Percentiles rank a stretch among this genome's conserved stretches.
Evolutionary conservation across 306 rosid species (phyloP).

Genomic region (Sphenostylis stenocarpa): DNA sequence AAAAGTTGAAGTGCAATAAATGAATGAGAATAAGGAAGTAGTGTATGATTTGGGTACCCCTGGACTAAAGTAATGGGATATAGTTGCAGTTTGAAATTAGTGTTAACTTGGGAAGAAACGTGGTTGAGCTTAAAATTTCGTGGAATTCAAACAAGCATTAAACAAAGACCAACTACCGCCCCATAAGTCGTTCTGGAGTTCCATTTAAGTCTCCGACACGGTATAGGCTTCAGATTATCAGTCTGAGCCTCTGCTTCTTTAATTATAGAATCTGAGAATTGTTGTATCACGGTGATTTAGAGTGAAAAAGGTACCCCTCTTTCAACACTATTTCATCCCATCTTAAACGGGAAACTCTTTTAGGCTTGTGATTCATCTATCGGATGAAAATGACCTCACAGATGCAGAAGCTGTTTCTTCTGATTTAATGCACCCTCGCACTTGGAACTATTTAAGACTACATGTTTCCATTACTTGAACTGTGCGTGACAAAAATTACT

Average conservation of each 20-base stretch:
- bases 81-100: slow-evolving; percentile 16
- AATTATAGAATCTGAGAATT: slow-evolving; percentile 29
- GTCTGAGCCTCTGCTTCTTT: slow-evolving; percentile 27
- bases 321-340: slow-evolving; percentile 12
- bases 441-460: slow-evolving; percentile 17
- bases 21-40: slow-evolving; percentile 35
- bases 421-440: background rate
- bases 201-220: slow-evolving; percentile 41
- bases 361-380: background rate
- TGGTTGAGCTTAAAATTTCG: slow-evolving; percentile 16
- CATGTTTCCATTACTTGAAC: slow-evolving; percentile 16
- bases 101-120: background rate
- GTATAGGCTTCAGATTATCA: slow-evolving; percentile 36
- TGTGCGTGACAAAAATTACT: slow-evolving; percentile 25
- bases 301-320: slow-evolving; percentile 2
- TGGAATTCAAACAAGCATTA: slow-evolving; percentile 38
- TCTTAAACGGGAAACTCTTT: background rate
- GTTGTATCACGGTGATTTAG: background rate
- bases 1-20: slow-evolving; percentile 36
- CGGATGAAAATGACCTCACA: slow-evolving; percentile 31
- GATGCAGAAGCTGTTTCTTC: slow-evolving; percentile 5
- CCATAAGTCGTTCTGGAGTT: slow-evolving; percentile 28
- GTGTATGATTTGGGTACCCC: slow-evolving; percentile 24
- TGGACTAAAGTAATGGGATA: slow-evolving; percentile 35
- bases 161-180: slow-evolving; percentile 41